Conservation (phyloP, 2,329 filamentous ascomycete genomes). For the Claviceps spartinae region DNA sequence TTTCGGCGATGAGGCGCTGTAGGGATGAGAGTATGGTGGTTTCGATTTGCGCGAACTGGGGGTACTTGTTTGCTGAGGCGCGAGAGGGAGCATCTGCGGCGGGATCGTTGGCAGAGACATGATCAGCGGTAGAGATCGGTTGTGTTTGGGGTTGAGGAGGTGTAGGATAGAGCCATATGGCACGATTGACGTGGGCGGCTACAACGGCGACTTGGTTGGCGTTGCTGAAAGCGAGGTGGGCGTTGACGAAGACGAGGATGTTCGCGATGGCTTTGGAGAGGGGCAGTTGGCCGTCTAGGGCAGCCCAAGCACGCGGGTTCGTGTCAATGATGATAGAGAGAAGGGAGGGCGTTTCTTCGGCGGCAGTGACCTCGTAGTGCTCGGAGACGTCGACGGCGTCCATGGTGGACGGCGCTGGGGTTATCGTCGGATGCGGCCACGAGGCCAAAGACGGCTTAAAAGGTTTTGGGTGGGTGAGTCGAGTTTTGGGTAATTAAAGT, state of each 20-base stretch:
- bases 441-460: constrained; percentile 12
- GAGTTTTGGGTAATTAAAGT: background rate
- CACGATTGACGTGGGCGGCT: constrained; percentile 75
- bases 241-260: constrained; percentile 91
- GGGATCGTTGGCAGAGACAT: constrained; percentile 30
- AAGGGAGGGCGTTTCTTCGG: constrained; percentile 58
- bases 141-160: constrained; percentile 16
- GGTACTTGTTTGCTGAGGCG: constrained; percentile 71
- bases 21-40: constrained; percentile 64
- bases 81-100: constrained; percentile 22
- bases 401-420: constrained; percentile 25
- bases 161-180: constrained; percentile 77
- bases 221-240: constrained; percentile 87
- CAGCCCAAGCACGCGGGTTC: constrained; percentile 86
- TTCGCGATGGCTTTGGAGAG: constrained; percentile 75
- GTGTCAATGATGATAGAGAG: constrained; percentile 89
- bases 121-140: constrained; percentile 20
- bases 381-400: constrained; percentile 42
- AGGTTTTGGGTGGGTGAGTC: background rate
- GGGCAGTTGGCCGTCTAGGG: constrained; percentile 59
- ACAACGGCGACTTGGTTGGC: constrained; percentile 86
- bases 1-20: constrained; percentile 55
- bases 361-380: constrained; percentile 43
- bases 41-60: constrained; percentile 80
- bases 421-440: constrained; percentile 17